Percentiles rank a stretch among this genome's conserved stretches.
Conservation (phyloP, 2,329 filamentous ascomycete species). For the Parascedosporium putredinis region DNA sequence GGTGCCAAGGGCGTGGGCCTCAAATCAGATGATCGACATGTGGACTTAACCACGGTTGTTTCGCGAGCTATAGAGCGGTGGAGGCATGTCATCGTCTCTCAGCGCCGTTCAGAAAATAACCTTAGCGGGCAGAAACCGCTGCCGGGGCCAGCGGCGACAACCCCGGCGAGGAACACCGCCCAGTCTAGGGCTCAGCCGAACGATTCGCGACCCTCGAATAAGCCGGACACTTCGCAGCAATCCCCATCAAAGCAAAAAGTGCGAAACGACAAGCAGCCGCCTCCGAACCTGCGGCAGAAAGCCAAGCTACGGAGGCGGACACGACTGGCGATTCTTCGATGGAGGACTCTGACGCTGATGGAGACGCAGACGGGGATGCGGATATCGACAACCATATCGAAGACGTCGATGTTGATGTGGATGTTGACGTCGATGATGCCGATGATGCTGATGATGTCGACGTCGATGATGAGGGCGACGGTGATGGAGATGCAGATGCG, state of each 20-base stretch:
- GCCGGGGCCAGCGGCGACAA: constrained; percentile 22
- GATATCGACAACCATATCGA: constrained; percentile 23
- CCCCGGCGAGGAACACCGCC: constrained; percentile 15
- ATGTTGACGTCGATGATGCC: constrained; percentile 27
- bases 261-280: constrained; percentile 14
- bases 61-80: constrained; percentile 48
- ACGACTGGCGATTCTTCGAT: neutral
- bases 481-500: constrained; percentile 19
- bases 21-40: constrained; percentile 37
- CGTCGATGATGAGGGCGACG: constrained; percentile 22
- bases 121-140: constrained; percentile 41
- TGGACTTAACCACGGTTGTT: constrained; percentile 41
- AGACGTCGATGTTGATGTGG: constrained; percentile 18
- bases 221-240: constrained; percentile 12
- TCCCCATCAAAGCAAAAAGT: constrained; percentile 15
- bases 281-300: constrained; percentile 21
- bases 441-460: constrained; percentile 21
- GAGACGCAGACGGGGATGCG: constrained; percentile 24
- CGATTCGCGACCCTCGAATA: constrained; percentile 14
- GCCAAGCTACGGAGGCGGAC: constrained; percentile 23
- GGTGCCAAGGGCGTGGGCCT: constrained; percentile 32
- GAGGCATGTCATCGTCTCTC: constrained; percentile 49
- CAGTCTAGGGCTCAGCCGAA: constrained; percentile 9
- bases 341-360: constrained; percentile 27
- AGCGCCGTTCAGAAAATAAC: constrained; percentile 31